Percentiles rank a stretch among this genome's conserved stretches.
phyloP scores from a whole-genome alignment of 139 green algal species.

The Picochlorum sp. region DNA sequence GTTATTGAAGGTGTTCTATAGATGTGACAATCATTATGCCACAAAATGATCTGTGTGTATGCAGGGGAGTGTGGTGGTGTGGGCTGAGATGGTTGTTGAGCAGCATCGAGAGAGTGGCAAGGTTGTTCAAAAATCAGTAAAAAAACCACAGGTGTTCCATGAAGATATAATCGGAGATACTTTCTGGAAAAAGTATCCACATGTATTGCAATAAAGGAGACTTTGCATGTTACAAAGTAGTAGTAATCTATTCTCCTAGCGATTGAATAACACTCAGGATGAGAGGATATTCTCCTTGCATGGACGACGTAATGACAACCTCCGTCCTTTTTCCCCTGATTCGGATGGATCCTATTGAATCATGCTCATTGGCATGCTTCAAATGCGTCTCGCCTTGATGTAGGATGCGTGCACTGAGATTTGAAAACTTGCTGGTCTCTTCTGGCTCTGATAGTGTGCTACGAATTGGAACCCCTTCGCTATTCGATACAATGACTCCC shows the following conservation, averaged over 20 bases:
- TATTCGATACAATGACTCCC: conserved; percentile 73
- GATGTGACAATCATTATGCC: conserved; percentile 49
- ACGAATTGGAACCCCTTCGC: conserved; percentile 77
- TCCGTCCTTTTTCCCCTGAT: conserved; percentile 77
- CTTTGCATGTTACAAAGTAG: background rate
- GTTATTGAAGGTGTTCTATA: background rate
- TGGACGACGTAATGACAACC: conserved; percentile 80
- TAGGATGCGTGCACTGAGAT: conserved; percentile 53
- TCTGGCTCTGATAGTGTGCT: conserved; percentile 71
- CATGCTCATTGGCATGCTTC: conserved; percentile 61
- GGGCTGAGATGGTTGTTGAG: conserved; percentile 19
- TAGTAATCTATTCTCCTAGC: background rate
- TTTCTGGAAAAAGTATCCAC: conserved; percentile 68
- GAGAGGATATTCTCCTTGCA: conserved; percentile 54
- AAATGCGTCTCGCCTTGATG: conserved; percentile 64
- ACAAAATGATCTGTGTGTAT: conserved; percentile 68
- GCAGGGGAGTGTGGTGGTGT: conserved; percentile 56
- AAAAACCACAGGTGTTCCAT: conserved; percentile 45
- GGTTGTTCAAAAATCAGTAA: conserved; percentile 32
- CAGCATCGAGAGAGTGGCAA: conserved; percentile 49
- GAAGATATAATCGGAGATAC: conserved; percentile 76
- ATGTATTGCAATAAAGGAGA: conserved; percentile 46
- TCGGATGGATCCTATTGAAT: conserved; percentile 79
- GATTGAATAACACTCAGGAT: background rate
- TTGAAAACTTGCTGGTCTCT: conserved; percentile 54